Conservation (phyloP, 306 rosid genomes). For the Psophocarpus tetragonolobus region DNA sequence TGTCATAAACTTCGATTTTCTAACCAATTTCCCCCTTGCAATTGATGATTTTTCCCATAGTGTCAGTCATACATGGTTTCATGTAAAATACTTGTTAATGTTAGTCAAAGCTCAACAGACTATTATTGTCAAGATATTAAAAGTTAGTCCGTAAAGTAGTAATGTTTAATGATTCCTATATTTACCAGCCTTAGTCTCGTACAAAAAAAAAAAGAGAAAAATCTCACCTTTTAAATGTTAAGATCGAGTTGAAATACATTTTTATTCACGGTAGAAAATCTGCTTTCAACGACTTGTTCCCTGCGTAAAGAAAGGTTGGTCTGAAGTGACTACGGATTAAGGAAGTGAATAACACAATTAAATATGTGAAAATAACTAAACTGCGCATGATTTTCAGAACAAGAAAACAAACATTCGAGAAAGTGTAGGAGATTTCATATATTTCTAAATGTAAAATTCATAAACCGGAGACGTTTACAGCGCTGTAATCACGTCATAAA, state of each 20-base stretch:
- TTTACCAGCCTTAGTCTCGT: not conserved
- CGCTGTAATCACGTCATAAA: too few species aligned
- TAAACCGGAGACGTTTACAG: not conserved
- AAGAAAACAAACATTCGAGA: not conserved
- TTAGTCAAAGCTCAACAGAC: not conserved
- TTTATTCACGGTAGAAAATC: too few species aligned
- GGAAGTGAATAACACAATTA: not conserved
- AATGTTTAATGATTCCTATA: not conserved
- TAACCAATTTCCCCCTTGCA: not conserved
- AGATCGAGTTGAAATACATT: too few species aligned
- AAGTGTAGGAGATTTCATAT: not conserved
- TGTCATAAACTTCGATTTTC: slow-evolving; percentile 7
- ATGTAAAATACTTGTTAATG: not conserved
- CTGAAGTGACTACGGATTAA: not conserved
- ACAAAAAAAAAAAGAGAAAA: too few species aligned
- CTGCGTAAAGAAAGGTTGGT: not conserved
- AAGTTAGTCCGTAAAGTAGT: not conserved
- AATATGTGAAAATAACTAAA: not conserved
- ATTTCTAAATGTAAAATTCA: not conserved
- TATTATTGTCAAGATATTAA: not conserved
- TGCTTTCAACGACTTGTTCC: not conserved
- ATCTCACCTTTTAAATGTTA: too few species aligned
- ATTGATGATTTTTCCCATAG: not conserved
- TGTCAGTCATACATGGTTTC: not conserved
- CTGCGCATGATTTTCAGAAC: not conserved